Conservation (phyloP, 169 alveolate species). For the Plasmodium sp. region DNA sequence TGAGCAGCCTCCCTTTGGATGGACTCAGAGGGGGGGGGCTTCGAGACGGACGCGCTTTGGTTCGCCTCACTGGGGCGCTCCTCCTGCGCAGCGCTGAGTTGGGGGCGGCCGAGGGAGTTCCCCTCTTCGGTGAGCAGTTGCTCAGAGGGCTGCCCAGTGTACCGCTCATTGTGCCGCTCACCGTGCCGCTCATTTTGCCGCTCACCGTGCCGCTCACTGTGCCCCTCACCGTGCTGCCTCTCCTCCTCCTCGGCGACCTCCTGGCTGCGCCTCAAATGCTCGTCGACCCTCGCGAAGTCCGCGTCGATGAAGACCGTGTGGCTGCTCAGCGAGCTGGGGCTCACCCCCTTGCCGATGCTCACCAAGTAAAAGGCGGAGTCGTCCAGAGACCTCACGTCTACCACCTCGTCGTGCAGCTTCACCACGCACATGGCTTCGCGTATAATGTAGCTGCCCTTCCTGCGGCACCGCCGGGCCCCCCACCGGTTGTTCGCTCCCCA, state of each 20-base stretch:
- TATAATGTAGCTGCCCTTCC: slow-evolving; percentile 32
- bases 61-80: background rate
- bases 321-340: slow-evolving; percentile 12
- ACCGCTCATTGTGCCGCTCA: too few relatives aligned
- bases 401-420: slow-evolving; percentile 36
- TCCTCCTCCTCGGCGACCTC: background rate
- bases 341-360: slow-evolving; percentile 42
- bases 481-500: background rate
- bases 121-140: background rate
- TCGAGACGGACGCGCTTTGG: background rate
- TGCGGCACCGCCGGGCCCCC: background rate
- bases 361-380: slow-evolving; percentile 45
- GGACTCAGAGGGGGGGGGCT: background rate
- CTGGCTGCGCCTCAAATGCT: background rate
- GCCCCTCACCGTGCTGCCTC: background rate
- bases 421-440: slow-evolving; percentile 60
- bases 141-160: background rate
- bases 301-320: slow-evolving; percentile 37
- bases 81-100: background rate
- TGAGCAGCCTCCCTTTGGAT: background rate
- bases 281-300: background rate
- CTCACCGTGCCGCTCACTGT: too few relatives aligned
- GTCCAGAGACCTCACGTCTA: slow-evolving; percentile 41
- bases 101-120: background rate
- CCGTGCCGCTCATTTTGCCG: background rate